These are phyloP conservation scores for Camellia sinensis DNA, from an alignment of 148 eudicot species.

Conservation along the genomic window DNA sequence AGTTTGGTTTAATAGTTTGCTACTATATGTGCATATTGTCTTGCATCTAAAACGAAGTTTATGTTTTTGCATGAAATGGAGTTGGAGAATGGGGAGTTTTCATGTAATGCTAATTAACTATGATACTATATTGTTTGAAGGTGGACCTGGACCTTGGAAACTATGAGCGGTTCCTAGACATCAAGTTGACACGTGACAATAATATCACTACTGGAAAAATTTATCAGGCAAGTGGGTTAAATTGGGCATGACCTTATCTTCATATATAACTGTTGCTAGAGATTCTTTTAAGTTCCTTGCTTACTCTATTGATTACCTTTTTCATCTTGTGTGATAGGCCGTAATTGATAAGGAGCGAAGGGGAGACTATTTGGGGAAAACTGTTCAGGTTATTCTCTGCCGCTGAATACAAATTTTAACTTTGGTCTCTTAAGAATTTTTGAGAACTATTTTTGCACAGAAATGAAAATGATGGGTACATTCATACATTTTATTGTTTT, in stretches of 20 bases:
- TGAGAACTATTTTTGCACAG: no score
- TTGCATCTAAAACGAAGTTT: no score
- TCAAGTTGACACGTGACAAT: conserved; percentile 78
- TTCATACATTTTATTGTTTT: no score
- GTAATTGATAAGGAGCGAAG: conserved; percentile 91
- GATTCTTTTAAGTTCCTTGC: neutral
- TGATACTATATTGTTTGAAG: conserved; percentile 32
- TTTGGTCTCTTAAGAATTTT: neutral
- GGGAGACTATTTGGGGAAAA: conserved; percentile 94
- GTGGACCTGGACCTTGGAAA: conserved; percentile 99
- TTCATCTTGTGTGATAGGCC: conserved; percentile 40
- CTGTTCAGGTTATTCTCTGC: conserved; percentile 69
- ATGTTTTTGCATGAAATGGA: neutral
- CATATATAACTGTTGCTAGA: neutral
- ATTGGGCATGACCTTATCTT: neutral
- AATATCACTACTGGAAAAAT: conserved; percentile 96
- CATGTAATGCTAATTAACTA: neutral
- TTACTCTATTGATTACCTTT: conserved; percentile 10
- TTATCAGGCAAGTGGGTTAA: conserved; percentile 58
- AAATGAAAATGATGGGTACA: no score
- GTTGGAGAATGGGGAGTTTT: conserved; percentile 3
- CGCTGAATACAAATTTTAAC: neutral
- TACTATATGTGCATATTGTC: neutral
- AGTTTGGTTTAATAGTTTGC: neutral
- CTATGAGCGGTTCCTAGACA: conserved; percentile 88